A percentile compares a stretch with the other conserved stretches of the same genome.
Conservation (phyloP, 345 rosid genomes). For the Kernera saxatilis region DNA sequence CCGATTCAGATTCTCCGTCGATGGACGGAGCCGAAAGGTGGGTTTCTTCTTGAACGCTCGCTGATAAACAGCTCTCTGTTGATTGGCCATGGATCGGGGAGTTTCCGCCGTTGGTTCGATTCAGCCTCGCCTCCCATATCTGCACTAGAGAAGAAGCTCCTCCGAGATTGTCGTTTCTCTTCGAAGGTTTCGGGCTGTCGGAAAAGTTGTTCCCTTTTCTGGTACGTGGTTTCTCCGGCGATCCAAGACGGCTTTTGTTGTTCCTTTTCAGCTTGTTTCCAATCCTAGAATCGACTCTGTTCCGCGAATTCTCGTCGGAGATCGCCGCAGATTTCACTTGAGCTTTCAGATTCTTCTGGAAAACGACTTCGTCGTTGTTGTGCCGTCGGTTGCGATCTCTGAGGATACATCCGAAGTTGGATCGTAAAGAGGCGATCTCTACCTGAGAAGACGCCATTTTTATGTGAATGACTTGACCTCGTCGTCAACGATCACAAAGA, state of each 20-base stretch:
- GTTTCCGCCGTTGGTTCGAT: slow-evolving; percentile 32
- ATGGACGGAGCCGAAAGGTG: slow-evolving; percentile 3
- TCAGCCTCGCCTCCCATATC: slow-evolving; percentile 84
- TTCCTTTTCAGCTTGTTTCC: slow-evolving; percentile 5
- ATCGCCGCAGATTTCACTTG: slow-evolving; percentile 32
- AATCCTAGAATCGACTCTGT: slow-evolving; percentile 7
- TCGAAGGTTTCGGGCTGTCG: not conserved
- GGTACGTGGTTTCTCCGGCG: slow-evolving; percentile 10
- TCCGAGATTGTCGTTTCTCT: slow-evolving; percentile 20
- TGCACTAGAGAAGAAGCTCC: slow-evolving; percentile 92
- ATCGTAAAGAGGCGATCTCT: slow-evolving; percentile 42
- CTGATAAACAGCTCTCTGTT: not conserved
- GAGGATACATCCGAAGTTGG: slow-evolving; percentile 58
- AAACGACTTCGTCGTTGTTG: slow-evolving; percentile 18
- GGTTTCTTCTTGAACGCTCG: slow-evolving; percentile 15
- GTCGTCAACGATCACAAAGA: not conserved
- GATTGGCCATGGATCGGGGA: not conserved
- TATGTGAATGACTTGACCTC: not conserved
- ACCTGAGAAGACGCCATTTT: slow-evolving; percentile 63
- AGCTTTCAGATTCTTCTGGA: slow-evolving; percentile 46
- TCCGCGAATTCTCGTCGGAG: slow-evolving; percentile 21
- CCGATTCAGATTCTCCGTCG: slow-evolving; percentile 21
- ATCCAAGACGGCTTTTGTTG: slow-evolving; percentile 7
- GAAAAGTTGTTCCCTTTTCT: slow-evolving; percentile 1
- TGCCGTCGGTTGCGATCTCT: slow-evolving; percentile 44